phyloP scores from a whole-genome alignment of 768 basidiomycete species.

The Tulasnella sp. region DNA sequence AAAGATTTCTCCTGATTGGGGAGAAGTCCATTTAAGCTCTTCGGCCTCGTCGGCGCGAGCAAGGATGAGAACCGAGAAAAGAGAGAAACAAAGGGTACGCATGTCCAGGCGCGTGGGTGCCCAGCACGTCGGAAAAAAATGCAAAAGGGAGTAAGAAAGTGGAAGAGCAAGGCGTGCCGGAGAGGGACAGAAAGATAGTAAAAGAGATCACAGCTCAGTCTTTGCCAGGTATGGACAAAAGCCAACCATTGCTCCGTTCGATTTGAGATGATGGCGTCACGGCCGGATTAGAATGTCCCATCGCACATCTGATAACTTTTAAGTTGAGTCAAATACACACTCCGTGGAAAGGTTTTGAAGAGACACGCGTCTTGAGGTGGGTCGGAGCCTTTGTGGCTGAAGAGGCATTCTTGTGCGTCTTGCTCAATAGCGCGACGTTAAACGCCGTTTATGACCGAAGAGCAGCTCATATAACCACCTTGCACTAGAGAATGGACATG shows the following conservation, averaged over 20 bases:
- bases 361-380: not conserved
- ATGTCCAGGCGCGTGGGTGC: not conserved
- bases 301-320: not conserved
- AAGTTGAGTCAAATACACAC: not conserved
- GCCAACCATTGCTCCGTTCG: not conserved
- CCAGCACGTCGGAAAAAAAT: not conserved
- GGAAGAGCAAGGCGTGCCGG: not conserved
- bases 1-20: not conserved
- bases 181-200: not conserved
- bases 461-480: not conserved
- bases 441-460: not conserved
- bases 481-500: not conserved
- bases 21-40: conserved; percentile 6
- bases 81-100: not conserved
- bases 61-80: not conserved
- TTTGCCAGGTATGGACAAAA: not conserved
- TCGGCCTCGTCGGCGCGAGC: not conserved
- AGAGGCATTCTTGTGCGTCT: not conserved
- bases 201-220: not conserved
- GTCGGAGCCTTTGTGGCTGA: not conserved
- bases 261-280: not conserved
- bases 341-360: not conserved
- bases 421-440: not conserved
- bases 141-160: not conserved
- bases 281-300: not conserved